Base-by-base conservation (phyloP, 805 yeast species). In the Metschnikowia borealis region DNA sequence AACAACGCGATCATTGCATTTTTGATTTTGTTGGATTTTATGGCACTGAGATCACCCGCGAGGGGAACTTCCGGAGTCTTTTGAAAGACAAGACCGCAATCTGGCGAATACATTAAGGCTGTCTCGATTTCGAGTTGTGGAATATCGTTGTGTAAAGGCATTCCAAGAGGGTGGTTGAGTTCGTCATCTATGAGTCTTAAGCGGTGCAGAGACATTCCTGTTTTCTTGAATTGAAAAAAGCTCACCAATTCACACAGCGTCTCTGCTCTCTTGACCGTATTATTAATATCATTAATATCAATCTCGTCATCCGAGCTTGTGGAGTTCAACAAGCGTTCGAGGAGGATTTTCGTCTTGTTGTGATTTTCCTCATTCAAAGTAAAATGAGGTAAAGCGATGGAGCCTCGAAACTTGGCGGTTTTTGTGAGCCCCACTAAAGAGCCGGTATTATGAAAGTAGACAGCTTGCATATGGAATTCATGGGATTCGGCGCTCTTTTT, bases 91-190 rank as follows among this genome's bases (percentile, higher is more conserved):
- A 85, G 61, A 0, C 91, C 96, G 71, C 98, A 91, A 62, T 91
- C 96, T 0, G 97, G 97, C 0, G 96, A 89, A 61, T 87, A 90
- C 17, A 89, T 52, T 13, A 89, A 54, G 6, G 85, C 89, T 10
- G 77, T 67, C 2, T 76, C 64, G 8, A 91, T 59, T 32, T 68
- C 69, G 15, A 91, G 55, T 0, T 65, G 59, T 0, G 97, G 97
- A 5, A 84, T 62, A 1, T 61, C 52, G 8, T 49, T 45, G 15
- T 78, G 75, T 14, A 83, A 77, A 1, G 97, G 97, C 53, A 87
- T 71, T 0, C 97, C 97, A n/a, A 79, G 62, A 1, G 97, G 97
- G 54, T 77, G 71, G 10, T 57, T 63, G 18, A 90, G 67, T 64
- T 91, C 98, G 35, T 81, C 77, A 57, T 91, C 97, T 31, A 91